Evolutionary conservation across 83 land plant species (phyloP).

Genomic region (Picea mariana): DNA sequence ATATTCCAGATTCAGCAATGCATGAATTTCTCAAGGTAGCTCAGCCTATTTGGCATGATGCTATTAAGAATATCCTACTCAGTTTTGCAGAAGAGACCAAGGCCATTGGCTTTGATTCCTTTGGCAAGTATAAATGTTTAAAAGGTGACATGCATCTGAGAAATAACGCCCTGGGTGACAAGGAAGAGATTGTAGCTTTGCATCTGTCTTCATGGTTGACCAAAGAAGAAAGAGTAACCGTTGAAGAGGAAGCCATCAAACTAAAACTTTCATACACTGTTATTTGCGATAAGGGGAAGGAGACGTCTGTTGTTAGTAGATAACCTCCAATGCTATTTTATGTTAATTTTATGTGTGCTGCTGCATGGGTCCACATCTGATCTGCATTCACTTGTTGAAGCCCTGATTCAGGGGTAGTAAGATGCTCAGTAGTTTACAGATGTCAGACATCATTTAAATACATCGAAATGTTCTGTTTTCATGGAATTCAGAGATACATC

Average conservation of each 20-base stretch:
- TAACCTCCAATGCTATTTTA: not conserved
- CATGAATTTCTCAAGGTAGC: slow-evolving; percentile 71
- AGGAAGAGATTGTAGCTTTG: slow-evolving; percentile 31
- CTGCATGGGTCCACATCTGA: not conserved
- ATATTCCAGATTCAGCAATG: slow-evolving; percentile 56
- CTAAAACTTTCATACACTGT: slow-evolving; percentile 31
- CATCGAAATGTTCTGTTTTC: not conserved
- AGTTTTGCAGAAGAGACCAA: slow-evolving; percentile 52
- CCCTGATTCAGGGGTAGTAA: not conserved
- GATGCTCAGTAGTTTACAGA: not conserved
- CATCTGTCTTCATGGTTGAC: slow-evolving; percentile 64
- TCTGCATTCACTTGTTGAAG: not conserved
- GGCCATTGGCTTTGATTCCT: slow-evolving; percentile 17
- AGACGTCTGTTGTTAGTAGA: slow-evolving; percentile 1
- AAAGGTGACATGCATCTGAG: slow-evolving; percentile 34
- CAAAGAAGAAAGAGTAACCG: slow-evolving; percentile 37
- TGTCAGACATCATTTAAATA: not conserved
- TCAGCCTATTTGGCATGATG: slow-evolving; percentile 71
- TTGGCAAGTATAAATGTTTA: slow-evolving; percentile 12
- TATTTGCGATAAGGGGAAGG: not conserved
- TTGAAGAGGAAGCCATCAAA: slow-evolving; percentile 40
- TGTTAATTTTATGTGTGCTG: not conserved
- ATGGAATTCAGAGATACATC: too few species aligned
- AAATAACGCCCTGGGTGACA: slow-evolving; percentile 14
- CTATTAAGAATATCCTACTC: slow-evolving; percentile 52